Evolutionary conservation across 108 stramenopile species (phyloP).

Genomic region (Nitzschia palea): DNA sequence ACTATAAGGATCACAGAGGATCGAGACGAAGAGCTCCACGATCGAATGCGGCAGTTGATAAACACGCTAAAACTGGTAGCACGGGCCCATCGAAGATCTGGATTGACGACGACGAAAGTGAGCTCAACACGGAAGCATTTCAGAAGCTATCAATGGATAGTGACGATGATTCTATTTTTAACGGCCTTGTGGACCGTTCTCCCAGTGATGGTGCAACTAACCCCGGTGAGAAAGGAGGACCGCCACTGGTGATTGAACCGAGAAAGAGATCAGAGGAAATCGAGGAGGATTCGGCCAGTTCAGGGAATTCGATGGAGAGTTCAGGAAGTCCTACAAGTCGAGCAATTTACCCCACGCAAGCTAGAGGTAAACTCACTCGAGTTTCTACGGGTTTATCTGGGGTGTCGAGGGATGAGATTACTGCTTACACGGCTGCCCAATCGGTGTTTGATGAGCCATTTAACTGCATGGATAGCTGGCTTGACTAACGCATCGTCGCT

Average conservation of each 20-base stretch:
- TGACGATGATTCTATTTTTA: slow-evolving; percentile 15
- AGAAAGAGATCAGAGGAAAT: background rate
- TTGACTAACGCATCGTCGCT: too few relatives aligned
- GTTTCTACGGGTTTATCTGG: too few relatives aligned
- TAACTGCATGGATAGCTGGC: slow-evolving; percentile 13
- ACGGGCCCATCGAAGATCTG: background rate
- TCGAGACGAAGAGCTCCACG: too few relatives aligned
- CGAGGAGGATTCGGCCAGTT: background rate
- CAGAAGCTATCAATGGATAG: background rate
- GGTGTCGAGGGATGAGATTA: slow-evolving; percentile 2
- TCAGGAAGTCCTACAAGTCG: too few relatives aligned
- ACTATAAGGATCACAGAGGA: background rate
- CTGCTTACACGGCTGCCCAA: background rate
- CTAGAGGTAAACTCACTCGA: too few relatives aligned
- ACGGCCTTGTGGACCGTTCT: slow-evolving; percentile 1
- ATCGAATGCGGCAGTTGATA: too few relatives aligned
- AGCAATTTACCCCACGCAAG: too few relatives aligned
- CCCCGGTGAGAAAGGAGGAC: background rate
- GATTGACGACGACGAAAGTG: slow-evolving; percentile 11
- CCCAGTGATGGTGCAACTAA: background rate
- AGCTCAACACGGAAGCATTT: slow-evolving; percentile 11
- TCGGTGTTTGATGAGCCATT: slow-evolving; percentile 4
- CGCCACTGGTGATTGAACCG: background rate
- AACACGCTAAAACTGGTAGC: background rate
- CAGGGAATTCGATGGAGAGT: slow-evolving; percentile 5